Base-by-base conservation (phyloP, 1,284 basidiomycete species). In the Pseudozyma hubeiensis region DNA sequence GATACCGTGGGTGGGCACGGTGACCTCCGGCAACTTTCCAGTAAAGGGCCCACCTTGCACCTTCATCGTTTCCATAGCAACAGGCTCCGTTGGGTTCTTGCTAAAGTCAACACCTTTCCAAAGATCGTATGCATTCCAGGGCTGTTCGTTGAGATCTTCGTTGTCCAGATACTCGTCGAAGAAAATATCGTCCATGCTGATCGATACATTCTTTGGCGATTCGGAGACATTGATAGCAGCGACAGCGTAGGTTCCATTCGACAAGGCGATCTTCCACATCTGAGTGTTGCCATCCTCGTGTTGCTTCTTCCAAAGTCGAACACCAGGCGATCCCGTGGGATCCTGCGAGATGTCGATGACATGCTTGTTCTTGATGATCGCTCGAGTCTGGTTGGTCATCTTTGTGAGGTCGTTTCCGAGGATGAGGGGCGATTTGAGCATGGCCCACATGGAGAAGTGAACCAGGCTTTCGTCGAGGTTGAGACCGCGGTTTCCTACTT, bases 401-500 rank as follows among this genome's bases (percentile, higher is more conserved):
- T 59, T 63, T 13, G 69, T 64, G 2, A 84, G 46, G 52, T 82
- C 80, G 54, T 80, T 81, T 10, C 82, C 82, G n/a, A 85, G 60
- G 40, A 84, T 84, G 17, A 85, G 62, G 2, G 84, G 78, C 0
- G 65, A 73, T 55, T 84, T 84, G 43, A 79, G 61, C 56, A 81
- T 60, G 11, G 81, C 71, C 81, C 82, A 84, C 62, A 80, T 73
- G 41, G 70, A 68, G 58, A 83, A 81, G 62, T 84, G 81, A 5
- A 69, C 63, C 2, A 74, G 41, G 34, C 80, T 66, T 52, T 81
- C 80, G 41, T 75, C 64, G 7, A 59, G 19, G 3, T 55, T 67
- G 34, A 81, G 45, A 17, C 64, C 74, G 16, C 46, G 49, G 45
- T 74, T 75, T 19, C 74, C 70, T 3, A 77, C 65, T 51, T 78